Evolutionary conservation across 2,329 filamentous ascomycete species (phyloP).

Genomic region (Aureobasidium subglaciale): DNA sequence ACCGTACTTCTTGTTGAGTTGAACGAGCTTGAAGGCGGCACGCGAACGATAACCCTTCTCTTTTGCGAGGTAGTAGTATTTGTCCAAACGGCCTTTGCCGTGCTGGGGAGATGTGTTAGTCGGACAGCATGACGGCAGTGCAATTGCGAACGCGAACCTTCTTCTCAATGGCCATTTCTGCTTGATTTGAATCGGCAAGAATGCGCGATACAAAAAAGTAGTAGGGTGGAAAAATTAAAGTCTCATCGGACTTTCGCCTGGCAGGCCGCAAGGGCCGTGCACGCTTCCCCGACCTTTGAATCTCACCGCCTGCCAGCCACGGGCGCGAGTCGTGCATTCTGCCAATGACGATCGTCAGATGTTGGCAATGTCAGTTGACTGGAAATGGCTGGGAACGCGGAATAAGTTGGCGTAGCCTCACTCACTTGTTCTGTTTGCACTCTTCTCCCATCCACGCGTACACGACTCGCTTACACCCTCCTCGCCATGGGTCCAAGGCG

Average conservation of each 20-base stretch:
- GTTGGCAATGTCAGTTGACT: constrained; percentile 3
- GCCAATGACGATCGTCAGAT: constrained; percentile 7
- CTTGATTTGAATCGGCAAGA: not conserved
- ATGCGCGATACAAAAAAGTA: not conserved
- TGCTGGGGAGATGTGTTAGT: constrained; percentile 43
- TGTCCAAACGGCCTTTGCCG: constrained; percentile 95
- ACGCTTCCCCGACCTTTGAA: not conserved
- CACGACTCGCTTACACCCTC: not conserved
- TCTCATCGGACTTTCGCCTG: constrained; percentile 4
- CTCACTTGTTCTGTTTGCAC: not conserved
- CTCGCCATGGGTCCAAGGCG: constrained; percentile 21
- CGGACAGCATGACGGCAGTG: not conserved
- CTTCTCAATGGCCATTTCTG: constrained; percentile 87
- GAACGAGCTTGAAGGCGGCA: constrained; percentile 95
- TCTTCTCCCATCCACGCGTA: not conserved
- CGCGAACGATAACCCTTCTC: constrained; percentile 95
- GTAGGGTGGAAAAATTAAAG: constrained; percentile 2
- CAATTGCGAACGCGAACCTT: constrained; percentile 49
- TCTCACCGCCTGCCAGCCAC: not conserved
- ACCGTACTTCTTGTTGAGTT: constrained; percentile 98
- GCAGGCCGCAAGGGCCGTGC: not conserved
- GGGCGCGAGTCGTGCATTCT: not conserved
- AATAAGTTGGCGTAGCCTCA: not conserved
- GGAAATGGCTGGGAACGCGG: not conserved
- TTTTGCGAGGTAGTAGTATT: constrained; percentile 98